Evolutionary conservation across 2,329 filamentous ascomycete genomes (phyloP), one percentile per base, ranked within the genome.

Genomic region (Aspergillus fructus): DNA sequence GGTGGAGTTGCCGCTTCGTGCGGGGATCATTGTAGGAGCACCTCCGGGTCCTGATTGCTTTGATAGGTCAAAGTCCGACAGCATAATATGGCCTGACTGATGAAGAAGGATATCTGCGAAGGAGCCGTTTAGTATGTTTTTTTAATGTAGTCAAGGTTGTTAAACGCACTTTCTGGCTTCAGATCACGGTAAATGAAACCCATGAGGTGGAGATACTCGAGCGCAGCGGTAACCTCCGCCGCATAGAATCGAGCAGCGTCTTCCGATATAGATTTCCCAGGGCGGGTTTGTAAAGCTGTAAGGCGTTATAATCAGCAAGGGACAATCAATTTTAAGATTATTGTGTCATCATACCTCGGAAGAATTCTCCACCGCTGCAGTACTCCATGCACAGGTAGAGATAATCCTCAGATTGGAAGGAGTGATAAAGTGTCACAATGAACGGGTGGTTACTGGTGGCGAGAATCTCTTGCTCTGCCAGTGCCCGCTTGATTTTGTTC

Each of bases 341-440:
- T 30, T 8, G 23, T 13, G 56, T 40, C 2, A 13, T 64, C 73
- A 55, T 68, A 82, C 79, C 80, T 74, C 94, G 84, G 82, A 99
- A 99, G 79, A 99, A 99, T 76, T 99, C 94, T 60, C 94, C 94
- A 64, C 94, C 94, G 68, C 93, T 97, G 81, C 94, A 99, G 74
- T 99, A 99, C 76, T 99, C 94, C 94, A 99, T 99, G 75, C 94
- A 99, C n/a, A 99, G 83, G 72, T 99, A 99, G 42, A 99, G 83
- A 76, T 97, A 93, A 65, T 99, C 94, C 74, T 99, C 94, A 1
- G 94, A 99, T 76, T 99, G 94, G 82, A 99, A 99, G 0, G 93
- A 97, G 78, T 99, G 94, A 74, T 97, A 99, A 3, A 99, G 82
- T 0, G 94, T 99, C 62, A 99, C 94, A 71, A 99, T 99, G 75